A percentile compares a stretch with the other conserved stretches of the same genome.
Evolutionary conservation across 2,329 filamentous ascomycete species (phyloP).

Genomic region (Curvularia spicifera): DNA sequence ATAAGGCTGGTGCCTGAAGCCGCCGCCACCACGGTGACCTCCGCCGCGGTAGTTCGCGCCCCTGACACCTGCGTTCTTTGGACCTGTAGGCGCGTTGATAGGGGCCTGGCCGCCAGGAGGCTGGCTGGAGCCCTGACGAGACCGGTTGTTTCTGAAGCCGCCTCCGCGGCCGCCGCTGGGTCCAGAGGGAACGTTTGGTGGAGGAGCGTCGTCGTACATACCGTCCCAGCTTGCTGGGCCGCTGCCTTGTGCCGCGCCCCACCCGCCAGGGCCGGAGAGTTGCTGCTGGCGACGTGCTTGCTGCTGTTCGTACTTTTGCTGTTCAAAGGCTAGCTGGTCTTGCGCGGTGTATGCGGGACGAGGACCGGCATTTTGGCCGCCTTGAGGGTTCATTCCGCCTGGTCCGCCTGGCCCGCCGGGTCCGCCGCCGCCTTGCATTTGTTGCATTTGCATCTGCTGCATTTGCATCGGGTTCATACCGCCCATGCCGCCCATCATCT

Average conservation of each 20-base stretch:
- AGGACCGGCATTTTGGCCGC: constrained; percentile 29
- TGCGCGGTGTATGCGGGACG: constrained; percentile 68
- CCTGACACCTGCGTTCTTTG: constrained; percentile 91
- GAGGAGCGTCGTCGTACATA: constrained; percentile 96
- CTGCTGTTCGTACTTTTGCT: constrained; percentile 78
- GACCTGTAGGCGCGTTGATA: constrained; percentile 88
- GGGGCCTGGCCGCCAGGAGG: constrained; percentile 60
- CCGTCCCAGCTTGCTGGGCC: constrained; percentile 92
- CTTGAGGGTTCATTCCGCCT: constrained; percentile 32
- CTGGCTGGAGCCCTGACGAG: constrained; percentile 49
- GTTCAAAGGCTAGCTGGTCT: constrained; percentile 77
- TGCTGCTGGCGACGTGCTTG: constrained; percentile 62
- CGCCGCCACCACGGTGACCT: constrained; percentile 54
- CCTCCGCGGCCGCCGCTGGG: constrained; percentile 48
- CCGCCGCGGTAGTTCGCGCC: constrained; percentile 94
- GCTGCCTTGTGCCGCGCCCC: constrained; percentile 61
- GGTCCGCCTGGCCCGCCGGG: constrained; percentile 40
- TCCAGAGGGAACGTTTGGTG: constrained; percentile 69
- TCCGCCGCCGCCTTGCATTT: constrained; percentile 55
- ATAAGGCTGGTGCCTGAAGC: constrained; percentile 45
- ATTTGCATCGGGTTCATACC: constrained; percentile 73
- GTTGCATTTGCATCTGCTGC: constrained; percentile 63
- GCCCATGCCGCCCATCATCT: constrained; percentile 54
- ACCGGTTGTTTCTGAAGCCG: constrained; percentile 48
- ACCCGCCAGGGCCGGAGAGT: constrained; percentile 46